phyloP scores from a whole-genome alignment of 2,329 filamentous ascomycete species.

The Fonsecaea pugnacius region DNA sequence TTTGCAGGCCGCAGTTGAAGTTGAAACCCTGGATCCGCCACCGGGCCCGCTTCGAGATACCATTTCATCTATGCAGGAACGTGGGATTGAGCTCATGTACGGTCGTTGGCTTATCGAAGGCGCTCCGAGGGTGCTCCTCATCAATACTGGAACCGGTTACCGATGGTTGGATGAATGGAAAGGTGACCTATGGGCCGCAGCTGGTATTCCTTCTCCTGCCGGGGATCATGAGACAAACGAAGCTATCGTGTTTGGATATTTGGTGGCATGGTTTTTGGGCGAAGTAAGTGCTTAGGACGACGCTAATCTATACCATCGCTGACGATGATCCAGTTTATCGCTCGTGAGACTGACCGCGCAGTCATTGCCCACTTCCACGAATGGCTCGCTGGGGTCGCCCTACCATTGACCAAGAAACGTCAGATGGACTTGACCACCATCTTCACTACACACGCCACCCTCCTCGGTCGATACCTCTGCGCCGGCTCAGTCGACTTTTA shows the following conservation, averaged over 20 bases:
- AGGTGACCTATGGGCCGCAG: constrained; percentile 87
- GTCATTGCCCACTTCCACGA: constrained; percentile 99
- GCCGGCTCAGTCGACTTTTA: constrained; percentile 98
- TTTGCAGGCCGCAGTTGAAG: constrained; percentile 86
- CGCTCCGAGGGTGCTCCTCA: constrained; percentile 87
- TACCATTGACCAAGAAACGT: constrained; percentile 89
- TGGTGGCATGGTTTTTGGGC: constrained; percentile 97
- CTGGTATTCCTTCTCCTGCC: constrained; percentile 90
- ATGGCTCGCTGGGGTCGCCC: constrained; percentile 92
- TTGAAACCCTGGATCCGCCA: constrained; percentile 86
- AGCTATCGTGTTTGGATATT: constrained; percentile 94
- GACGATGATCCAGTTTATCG: constrained; percentile 71
- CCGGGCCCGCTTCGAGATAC: constrained; percentile 78
- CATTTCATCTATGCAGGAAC: constrained; percentile 89
- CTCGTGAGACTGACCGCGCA: constrained; percentile 86
- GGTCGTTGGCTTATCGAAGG: constrained; percentile 98
- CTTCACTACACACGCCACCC: constrained; percentile 95
- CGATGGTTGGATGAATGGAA: constrained; percentile 95
- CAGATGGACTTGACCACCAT: constrained; percentile 97
- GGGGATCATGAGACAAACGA: constrained; percentile 96
- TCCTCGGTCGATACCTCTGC: constrained; percentile 93
- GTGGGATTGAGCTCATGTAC: constrained; percentile 87
- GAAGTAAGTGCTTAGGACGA: constrained; percentile 65
- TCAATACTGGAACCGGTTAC: constrained; percentile 94
- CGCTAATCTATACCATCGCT: constrained; percentile 7